These are phyloP conservation scores for Cenococcum geophilum DNA, from an alignment of 495 filamentous ascomycete genomes.

Conservation along the genomic window DNA sequence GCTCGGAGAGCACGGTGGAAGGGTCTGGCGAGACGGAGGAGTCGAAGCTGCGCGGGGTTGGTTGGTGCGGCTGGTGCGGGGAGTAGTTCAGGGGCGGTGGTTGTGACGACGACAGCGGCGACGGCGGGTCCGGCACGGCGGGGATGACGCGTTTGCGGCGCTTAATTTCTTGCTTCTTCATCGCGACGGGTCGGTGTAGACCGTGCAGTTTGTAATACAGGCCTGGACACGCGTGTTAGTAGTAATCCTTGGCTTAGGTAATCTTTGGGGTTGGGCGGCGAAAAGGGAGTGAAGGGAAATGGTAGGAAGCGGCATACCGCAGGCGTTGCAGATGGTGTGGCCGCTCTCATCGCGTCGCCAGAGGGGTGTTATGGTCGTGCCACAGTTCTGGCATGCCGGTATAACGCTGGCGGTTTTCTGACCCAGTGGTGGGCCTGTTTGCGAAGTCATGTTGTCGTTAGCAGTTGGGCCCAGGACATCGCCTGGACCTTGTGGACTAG, in stretches of 20 bases:
- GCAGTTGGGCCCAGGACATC: not conserved
- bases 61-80: conserved; percentile 24
- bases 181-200: conserved; percentile 81
- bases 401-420: conserved; percentile 62
- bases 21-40: conserved; percentile 23
- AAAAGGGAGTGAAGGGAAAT: conserved; percentile 12
- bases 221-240: conserved; percentile 49
- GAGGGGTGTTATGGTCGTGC: conserved; percentile 90
- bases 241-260: not conserved
- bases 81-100: too few relatives aligned
- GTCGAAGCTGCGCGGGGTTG: conserved; percentile 31
- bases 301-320: conserved; percentile 62
- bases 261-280: not conserved
- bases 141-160: conserved; percentile 92
- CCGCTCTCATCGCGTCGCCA: conserved; percentile 94
- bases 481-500: not conserved
- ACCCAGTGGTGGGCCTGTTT: conserved; percentile 21
- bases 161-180: conserved; percentile 98
- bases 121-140: conserved; percentile 58
- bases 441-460: conserved; percentile 2
- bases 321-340: conserved; percentile 97
- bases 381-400: conserved; percentile 94
- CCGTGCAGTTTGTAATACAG: conserved; percentile 97
- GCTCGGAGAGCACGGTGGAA: conserved; percentile 13
- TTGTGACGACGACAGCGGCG: too few relatives aligned